Conservation (phyloP, 257 asterid species). For the Fraxinus anomala region DNA sequence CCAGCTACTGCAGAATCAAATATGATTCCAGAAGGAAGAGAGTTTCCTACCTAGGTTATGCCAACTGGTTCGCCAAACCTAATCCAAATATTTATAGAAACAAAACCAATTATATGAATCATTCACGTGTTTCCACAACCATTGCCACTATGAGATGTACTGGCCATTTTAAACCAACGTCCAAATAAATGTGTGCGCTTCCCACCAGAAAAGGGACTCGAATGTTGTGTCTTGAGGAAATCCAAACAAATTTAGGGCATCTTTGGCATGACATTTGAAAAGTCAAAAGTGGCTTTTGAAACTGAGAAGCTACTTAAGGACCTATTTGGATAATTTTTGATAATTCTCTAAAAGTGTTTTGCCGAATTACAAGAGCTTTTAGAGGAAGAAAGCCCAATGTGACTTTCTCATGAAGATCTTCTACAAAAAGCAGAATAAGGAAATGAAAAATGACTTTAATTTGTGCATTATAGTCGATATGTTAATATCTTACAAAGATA, state of each 20-base stretch:
- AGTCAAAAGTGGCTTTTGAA: too few species aligned
- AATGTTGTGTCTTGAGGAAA: not conserved
- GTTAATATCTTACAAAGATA: not conserved
- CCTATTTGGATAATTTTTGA: too few species aligned
- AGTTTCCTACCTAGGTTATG: not conserved
- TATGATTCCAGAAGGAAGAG: not conserved
- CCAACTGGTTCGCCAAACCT: not conserved
- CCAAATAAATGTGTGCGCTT: not conserved
- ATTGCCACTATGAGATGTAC: slow-evolving; percentile 1
- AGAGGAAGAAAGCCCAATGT: not conserved
- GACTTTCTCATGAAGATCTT: not conserved
- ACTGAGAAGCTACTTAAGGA: too few species aligned
- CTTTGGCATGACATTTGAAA: too few species aligned
- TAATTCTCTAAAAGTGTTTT: too few species aligned
- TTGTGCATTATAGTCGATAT: not conserved
- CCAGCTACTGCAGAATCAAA: not conserved
- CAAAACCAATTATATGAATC: not conserved
- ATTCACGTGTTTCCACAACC: not conserved
- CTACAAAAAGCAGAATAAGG: not conserved
- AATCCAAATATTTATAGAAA: not conserved
- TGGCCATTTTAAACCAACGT: not conserved
- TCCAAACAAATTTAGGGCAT: not conserved
- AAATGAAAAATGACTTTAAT: not conserved
- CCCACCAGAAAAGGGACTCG: not conserved
- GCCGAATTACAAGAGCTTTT: not conserved